Conservation (phyloP, 2,329 filamentous ascomycete species). For the Aschersonia sp. region DNA sequence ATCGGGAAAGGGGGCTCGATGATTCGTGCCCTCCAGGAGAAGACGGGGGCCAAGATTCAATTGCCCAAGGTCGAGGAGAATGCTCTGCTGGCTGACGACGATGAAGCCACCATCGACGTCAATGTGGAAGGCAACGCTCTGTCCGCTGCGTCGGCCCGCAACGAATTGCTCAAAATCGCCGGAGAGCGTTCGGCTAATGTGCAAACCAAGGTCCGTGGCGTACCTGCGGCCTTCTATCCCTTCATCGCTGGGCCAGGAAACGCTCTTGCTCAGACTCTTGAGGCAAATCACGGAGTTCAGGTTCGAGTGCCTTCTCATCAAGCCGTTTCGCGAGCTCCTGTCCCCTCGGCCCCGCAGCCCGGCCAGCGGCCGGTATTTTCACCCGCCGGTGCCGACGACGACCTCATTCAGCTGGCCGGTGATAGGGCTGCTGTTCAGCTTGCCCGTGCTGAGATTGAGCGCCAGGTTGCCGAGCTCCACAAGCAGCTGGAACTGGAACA, state of each 20-base stretch:
- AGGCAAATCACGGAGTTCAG: constrained; percentile 65
- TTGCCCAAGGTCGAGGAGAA: constrained; percentile 67
- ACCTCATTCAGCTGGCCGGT: constrained; percentile 73
- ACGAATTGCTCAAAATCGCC: constrained; percentile 76
- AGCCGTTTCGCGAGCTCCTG: constrained; percentile 56
- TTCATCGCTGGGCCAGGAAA: constrained; percentile 80
- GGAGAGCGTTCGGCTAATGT: constrained; percentile 73
- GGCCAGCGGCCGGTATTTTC: constrained; percentile 57
- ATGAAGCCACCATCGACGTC: constrained; percentile 75
- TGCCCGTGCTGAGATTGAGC: constrained; percentile 68
- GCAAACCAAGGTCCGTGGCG: constrained; percentile 65
- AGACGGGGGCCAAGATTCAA: constrained; percentile 80
- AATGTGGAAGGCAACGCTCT: constrained; percentile 83
- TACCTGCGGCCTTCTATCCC: constrained; percentile 87
- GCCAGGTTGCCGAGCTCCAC: constrained; percentile 60
- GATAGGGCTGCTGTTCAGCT: constrained; percentile 73
- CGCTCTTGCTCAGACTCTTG: constrained; percentile 49
- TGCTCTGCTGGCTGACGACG: constrained; percentile 47
- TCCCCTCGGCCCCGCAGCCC: constrained; percentile 44
- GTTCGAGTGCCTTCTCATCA: constrained; percentile 74
- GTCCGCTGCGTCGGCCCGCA: constrained; percentile 68
- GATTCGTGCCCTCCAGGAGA: constrained; percentile 80
- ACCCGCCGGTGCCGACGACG: constrained; percentile 51
- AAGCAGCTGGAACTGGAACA: constrained; percentile 65
- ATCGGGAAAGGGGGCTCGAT: constrained; percentile 85